Evolutionary conservation across 2,329 filamentous ascomycete genomes (phyloP), one percentile per base, ranked within the genome.

Genomic region (Aureobasidium uvarum): DNA sequence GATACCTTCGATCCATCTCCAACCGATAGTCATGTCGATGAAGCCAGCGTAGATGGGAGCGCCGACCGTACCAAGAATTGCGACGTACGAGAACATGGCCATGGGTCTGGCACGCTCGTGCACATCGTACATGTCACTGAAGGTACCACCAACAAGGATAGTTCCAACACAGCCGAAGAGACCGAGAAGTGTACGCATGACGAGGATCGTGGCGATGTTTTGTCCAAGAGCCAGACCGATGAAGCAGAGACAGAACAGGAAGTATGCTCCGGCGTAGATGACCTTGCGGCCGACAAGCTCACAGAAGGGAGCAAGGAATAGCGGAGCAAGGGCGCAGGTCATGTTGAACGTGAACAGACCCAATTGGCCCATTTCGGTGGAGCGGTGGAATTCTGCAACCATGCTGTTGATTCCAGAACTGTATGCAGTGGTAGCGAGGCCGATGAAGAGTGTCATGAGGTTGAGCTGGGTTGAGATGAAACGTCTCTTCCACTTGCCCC

Each of bases 1-100:
- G 50, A 84, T 80, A 59, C 81, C 82, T 71, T 84, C 77, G n/a
- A 83, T 78, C 82, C 82, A 84, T 64, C 82, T 75, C 82, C 82
- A 84, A 63, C 81, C 81, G 25, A 84, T 74, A 46, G 79, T 74
- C 70, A 82, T 75, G 71, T 83, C 81, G 70, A 84, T 83, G 75
- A 83, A 83, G 50, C 81, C 81, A 54, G 81, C 80, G 70, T 84
- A 83, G 69, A 84, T 83, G 33, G 82, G 82, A 3, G 82, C 82
- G 5, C 76, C 80, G 31, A 84, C 81, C 11, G 82, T 84, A 51
- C 82, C 82, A 65, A 82, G 76, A 64, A 82, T 82, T 67, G 81
- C 80, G 48, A 83, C 75, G 73, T 77, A 82, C 16, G 78, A 76
- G 74, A 82, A 82, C 63, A 77, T 75, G 13, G 80, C 79, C 79